Percentiles rank a stretch among this genome's conserved stretches.
Evolutionary conservation across 2,329 filamentous ascomycete genomes (phyloP).

Genomic region (Tolypocladium amazonense): DNA sequence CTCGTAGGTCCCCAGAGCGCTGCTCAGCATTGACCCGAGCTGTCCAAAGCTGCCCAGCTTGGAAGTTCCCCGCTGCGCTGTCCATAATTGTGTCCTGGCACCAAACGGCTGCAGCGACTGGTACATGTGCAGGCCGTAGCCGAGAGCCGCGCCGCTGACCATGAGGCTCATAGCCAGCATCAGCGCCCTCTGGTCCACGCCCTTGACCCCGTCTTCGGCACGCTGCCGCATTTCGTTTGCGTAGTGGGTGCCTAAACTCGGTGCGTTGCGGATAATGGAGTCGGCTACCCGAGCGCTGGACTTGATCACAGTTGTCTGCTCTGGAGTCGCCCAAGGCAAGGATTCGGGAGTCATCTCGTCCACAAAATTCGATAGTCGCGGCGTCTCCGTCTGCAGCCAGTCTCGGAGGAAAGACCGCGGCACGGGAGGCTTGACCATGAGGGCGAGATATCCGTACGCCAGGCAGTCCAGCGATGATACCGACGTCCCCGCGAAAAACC

Average conservation of each 20-base stretch:
- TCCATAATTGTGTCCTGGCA: slow-evolving; percentile 31
- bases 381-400: slow-evolving; percentile 24
- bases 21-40: slow-evolving; percentile 32
- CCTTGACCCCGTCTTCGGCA: slow-evolving; percentile 19
- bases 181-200: slow-evolving; percentile 20
- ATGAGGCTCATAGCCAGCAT: slow-evolving; percentile 21
- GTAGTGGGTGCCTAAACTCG: slow-evolving; percentile 24
- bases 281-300: slow-evolving; percentile 21
- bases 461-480: slow-evolving; percentile 58
- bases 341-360: slow-evolving; percentile 15
- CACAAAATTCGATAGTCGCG: slow-evolving; percentile 20
- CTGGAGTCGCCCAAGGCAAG: slow-evolving; percentile 16
- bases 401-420: slow-evolving; percentile 30
- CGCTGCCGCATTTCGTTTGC: slow-evolving; percentile 24
- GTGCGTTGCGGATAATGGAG: slow-evolving; percentile 22
- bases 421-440: slow-evolving; percentile 50
- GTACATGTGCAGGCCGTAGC: slow-evolving; percentile 29
- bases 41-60: slow-evolving; percentile 34
- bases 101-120: slow-evolving; percentile 33
- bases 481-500: slow-evolving; percentile 17
- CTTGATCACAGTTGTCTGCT: slow-evolving; percentile 10
- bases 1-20: slow-evolving; percentile 17
- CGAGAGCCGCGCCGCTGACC: slow-evolving; percentile 25
- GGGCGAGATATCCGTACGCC: slow-evolving; percentile 64
- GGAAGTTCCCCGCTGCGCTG: slow-evolving; percentile 16